Percentiles rank a stretch among this genome's conserved stretches.
These are phyloP conservation scores for Agaricus blazei DNA, from an alignment of 768 basidiomycete species.

Conservation along the genomic window DNA sequence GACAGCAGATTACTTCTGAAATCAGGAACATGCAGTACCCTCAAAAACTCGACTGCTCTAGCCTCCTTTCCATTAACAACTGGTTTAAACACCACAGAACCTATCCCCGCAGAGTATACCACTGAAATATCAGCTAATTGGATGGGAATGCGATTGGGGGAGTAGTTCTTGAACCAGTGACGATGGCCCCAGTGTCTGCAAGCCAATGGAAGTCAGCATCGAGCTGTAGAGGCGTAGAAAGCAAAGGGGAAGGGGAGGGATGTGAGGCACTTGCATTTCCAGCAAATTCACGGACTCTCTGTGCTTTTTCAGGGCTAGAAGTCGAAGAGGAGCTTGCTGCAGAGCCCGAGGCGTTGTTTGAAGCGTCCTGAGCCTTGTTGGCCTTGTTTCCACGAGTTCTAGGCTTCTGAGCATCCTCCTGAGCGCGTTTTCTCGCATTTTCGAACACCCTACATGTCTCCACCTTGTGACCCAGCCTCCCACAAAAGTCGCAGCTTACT, in stretches of 20 bases:
- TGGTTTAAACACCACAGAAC: constrained; percentile 10
- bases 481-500: no score
- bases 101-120: constrained; percentile 7
- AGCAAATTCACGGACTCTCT: no score
- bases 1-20: no score
- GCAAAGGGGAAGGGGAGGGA: not conserved
- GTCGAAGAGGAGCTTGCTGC: no score
- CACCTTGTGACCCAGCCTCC: no score
- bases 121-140: constrained; percentile 11
- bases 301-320: no score
- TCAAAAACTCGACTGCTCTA: constrained; percentile 9
- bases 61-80: constrained; percentile 2
- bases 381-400: no score
- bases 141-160: constrained; percentile 5
- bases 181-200: constrained; percentile 14
- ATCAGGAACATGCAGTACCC: constrained; percentile 15
- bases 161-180: constrained; percentile 9
- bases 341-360: no score
- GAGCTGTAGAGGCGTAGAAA: not conserved
- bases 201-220: constrained; percentile 10
- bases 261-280: not conserved
- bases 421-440: not conserved
- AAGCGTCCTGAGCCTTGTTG: not conserved
- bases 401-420: not conserved
- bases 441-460: no score